These are phyloP conservation scores for Trametes coccinea DNA, from an alignment of 768 basidiomycete species.

Conservation along the genomic window DNA sequence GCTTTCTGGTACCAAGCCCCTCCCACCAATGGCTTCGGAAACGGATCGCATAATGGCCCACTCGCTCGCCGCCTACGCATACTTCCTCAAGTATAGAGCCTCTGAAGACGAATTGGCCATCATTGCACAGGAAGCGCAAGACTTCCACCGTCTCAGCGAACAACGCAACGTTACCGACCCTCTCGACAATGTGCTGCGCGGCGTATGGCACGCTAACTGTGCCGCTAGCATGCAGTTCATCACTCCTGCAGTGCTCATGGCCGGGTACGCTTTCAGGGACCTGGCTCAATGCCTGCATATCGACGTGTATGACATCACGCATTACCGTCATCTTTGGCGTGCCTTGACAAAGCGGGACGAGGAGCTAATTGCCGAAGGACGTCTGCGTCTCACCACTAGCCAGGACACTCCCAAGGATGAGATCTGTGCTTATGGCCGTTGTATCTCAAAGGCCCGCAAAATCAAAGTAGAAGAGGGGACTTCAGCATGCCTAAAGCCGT, in stretches of 20 bases:
- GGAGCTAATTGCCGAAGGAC: neutral
- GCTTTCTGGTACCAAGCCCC: neutral
- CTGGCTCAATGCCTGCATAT: neutral
- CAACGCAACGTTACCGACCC: neutral
- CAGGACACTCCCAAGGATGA: neutral
- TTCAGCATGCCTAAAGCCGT: neutral
- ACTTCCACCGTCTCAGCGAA: neutral
- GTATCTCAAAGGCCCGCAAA: neutral
- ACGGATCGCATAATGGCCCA: neutral
- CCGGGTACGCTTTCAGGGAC: neutral
- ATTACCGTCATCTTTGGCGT: slow-evolving; percentile 1
- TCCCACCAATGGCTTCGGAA: neutral
- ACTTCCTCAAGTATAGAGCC: neutral
- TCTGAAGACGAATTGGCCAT: neutral
- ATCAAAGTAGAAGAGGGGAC: neutral
- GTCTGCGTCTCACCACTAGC: neutral
- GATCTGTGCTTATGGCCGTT: neutral
- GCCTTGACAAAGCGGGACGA: neutral
- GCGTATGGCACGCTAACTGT: neutral
- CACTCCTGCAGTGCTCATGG: slow-evolving; percentile 1
- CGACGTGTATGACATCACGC: neutral
- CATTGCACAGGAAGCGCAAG: neutral
- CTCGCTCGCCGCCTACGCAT: neutral
- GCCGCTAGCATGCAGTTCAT: neutral
- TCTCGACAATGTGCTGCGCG: neutral